phyloP scores from a whole-genome alignment of 176 grass and related monocot species.

The Paspalum vaginatum region DNA sequence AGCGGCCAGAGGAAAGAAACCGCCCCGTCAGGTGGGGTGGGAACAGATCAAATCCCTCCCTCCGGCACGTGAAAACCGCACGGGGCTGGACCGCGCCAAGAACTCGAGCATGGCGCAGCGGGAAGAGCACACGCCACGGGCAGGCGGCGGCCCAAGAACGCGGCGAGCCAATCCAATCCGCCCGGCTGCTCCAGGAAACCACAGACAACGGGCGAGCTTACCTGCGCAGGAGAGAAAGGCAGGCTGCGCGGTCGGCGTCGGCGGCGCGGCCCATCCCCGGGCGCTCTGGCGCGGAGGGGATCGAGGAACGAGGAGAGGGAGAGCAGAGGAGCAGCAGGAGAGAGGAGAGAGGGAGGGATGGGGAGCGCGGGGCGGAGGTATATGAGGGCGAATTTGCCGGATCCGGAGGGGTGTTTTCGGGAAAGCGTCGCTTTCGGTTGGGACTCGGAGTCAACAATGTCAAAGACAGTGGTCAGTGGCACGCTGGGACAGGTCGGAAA shows the following conservation, averaged over 20 bases:
- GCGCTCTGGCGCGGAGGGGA: neutral
- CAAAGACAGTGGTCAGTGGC: conserved; percentile 40
- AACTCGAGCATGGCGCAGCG: neutral
- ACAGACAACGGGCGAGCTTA: conserved; percentile 9
- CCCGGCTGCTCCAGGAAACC: neutral
- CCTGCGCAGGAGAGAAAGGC: neutral
- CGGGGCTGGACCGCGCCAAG: neutral
- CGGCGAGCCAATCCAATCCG: neutral
- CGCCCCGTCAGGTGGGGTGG: neutral
- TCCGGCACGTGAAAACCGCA: neutral
- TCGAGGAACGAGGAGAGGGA: neutral
- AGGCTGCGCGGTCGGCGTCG: neutral
- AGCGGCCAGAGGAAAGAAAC: neutral
- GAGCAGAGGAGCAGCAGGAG: neutral
- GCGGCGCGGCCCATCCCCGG: neutral
- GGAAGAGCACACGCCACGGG: neutral
- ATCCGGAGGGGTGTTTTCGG: neutral
- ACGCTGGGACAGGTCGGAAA: neutral
- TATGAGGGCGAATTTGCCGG: neutral
- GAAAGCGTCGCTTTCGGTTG: conserved; percentile 39
- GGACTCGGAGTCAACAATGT: conserved; percentile 35
- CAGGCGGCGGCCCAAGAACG: conserved; percentile 14
- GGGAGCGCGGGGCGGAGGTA: neutral
- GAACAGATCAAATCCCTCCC: neutral
- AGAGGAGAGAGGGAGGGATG: too few relatives aligned